These are phyloP conservation scores for Tetrapyrgos nigripes DNA, from an alignment of 1,284 basidiomycete species.

Conservation along the genomic window DNA sequence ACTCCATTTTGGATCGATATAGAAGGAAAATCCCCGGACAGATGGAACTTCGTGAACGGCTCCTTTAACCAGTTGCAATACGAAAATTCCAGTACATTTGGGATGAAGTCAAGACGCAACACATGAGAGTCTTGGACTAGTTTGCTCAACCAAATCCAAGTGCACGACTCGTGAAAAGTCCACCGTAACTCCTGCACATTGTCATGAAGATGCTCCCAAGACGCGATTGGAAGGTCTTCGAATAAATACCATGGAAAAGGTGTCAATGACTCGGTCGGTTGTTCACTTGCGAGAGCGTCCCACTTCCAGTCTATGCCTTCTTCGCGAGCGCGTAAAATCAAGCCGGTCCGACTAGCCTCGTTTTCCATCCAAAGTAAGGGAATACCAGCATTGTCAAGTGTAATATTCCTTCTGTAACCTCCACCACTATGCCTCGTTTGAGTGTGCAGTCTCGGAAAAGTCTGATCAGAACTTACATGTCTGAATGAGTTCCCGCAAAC, in stretches of 20 bases:
- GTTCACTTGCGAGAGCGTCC: background rate
- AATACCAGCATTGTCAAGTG: background rate
- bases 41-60: no score
- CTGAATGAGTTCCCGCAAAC: constrained; percentile 30
- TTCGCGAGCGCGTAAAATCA: background rate
- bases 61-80: no score
- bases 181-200: background rate
- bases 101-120: no score
- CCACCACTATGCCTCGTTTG: background rate
- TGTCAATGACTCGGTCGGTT: background rate
- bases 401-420: background rate
- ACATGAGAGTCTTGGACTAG: no score
- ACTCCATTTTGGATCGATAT: no score
- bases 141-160: no score
- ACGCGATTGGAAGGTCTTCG: background rate
- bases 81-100: no score
- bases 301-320: background rate
- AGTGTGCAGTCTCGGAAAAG: background rate
- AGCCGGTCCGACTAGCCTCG: background rate
- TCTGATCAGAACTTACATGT: constrained; percentile 22
- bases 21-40: no score
- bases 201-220: background rate
- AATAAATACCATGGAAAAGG: background rate
- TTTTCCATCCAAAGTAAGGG: constrained; percentile 1
- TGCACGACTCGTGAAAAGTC: background rate